Conservation (phyloP, 768 basidiomycete genomes). For the Tulasnella sp. region DNA sequence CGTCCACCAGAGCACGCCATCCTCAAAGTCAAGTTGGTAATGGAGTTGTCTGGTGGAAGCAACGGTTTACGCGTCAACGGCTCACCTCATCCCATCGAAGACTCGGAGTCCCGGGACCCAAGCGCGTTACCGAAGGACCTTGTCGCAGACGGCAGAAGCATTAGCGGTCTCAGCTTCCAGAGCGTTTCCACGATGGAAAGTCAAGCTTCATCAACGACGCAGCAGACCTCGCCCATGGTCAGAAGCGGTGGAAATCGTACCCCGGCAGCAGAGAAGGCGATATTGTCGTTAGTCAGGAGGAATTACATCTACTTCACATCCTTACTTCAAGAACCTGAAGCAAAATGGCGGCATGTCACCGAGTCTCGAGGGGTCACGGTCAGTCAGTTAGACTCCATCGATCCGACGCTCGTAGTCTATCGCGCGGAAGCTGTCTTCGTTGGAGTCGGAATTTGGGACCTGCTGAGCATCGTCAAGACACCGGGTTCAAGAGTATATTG, state of each 20-base stretch:
- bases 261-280: constrained; percentile 69
- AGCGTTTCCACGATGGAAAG: constrained; percentile 37
- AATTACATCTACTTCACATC: constrained; percentile 99
- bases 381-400: constrained; percentile 93
- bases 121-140: constrained; percentile 59
- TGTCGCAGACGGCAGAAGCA: constrained; percentile 69
- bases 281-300: constrained; percentile 79
- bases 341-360: constrained; percentile 83
- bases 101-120: constrained; percentile 62
- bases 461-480: constrained; percentile 81
- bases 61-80: constrained; percentile 85
- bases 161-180: constrained; percentile 60
- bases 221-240: not conserved
- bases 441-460: constrained; percentile 91
- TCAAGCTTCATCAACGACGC: constrained; percentile 6
- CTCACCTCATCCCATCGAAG: constrained; percentile 62
- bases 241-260: constrained; percentile 43
- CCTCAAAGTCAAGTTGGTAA: constrained; percentile 70
- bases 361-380: constrained; percentile 89
- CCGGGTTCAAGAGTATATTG: constrained; percentile 78
- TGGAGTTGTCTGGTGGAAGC: constrained; percentile 73
- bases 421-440: constrained; percentile 97
- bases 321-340: constrained; percentile 92
- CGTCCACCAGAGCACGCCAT: constrained; percentile 69
- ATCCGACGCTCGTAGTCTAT: constrained; percentile 93